A percentile compares a stretch with the other conserved stretches of the same genome.
Conservation (phyloP, 257 asterid species). For the Gardenia jasminoides region DNA sequence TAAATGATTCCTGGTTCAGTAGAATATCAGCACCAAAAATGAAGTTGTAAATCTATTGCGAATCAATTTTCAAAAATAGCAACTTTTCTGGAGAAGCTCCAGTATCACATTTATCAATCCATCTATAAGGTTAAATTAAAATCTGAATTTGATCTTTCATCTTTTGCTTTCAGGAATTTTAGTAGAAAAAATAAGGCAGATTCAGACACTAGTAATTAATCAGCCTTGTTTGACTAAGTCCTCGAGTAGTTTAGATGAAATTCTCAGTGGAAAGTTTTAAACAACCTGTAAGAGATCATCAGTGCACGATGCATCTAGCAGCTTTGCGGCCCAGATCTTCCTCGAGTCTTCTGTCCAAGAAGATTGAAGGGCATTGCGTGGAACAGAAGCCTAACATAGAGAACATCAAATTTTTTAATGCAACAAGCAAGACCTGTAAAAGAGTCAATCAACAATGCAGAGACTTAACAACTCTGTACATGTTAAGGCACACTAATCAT, state of each 20-base stretch:
- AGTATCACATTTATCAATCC: neutral
- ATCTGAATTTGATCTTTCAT: neutral
- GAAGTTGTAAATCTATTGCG: neutral
- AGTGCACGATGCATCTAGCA: slow-evolving; percentile 54
- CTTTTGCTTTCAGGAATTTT: neutral
- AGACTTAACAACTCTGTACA: slow-evolving; percentile 1
- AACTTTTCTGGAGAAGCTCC: neutral
- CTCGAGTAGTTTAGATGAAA: neutral
- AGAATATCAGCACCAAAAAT: neutral
- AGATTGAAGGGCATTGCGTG: slow-evolving; percentile 69
- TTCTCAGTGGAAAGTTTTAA: neutral
- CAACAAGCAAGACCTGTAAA: neutral
- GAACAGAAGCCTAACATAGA: slow-evolving; percentile 67
- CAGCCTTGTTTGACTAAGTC: neutral
- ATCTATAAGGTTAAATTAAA: neutral
- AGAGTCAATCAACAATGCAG: neutral
- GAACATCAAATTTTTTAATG: neutral
- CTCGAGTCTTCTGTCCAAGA: slow-evolving; percentile 81
- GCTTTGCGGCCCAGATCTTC: slow-evolving; percentile 68
- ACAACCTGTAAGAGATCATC: slow-evolving; percentile 80
- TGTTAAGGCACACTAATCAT: slow-evolving; percentile 6
- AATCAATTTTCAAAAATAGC: neutral
- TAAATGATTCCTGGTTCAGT: neutral
- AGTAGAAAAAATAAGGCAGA: neutral
- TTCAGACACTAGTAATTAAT: neutral